Conservation (phyloP, 75 land plant species). For the Ceratopteris richardii region DNA sequence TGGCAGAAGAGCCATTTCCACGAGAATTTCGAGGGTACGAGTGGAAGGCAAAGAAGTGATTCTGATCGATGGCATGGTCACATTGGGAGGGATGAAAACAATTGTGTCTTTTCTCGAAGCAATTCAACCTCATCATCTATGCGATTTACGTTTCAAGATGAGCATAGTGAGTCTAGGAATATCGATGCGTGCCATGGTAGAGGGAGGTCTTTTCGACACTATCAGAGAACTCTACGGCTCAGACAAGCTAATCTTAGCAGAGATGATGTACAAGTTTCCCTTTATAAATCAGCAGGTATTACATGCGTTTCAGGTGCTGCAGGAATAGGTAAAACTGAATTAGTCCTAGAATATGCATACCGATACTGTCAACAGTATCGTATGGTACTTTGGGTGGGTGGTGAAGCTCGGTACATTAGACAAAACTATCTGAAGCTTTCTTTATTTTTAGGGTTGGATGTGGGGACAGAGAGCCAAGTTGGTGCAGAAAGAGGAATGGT, state of each 20-base stretch:
- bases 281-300: conserved; percentile 12
- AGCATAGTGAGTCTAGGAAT: background rate
- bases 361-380: conserved; percentile 64
- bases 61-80: conserved; percentile 8
- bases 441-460: conserved; percentile 54
- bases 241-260: background rate
- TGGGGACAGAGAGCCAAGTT: conserved; percentile 54
- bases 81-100: background rate
- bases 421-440: conserved; percentile 73
- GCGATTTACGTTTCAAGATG: background rate
- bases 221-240: background rate
- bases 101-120: background rate
- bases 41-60: conserved; percentile 12
- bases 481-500: conserved; percentile 45
- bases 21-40: background rate
- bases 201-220: background rate
- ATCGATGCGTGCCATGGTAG: background rate
- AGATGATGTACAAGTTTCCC: background rate
- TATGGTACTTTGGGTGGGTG: conserved; percentile 86
- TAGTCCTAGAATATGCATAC: conserved; percentile 77
- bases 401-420: conserved; percentile 68
- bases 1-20: background rate
- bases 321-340: conserved; percentile 82
- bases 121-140: background rate
- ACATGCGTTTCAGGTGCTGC: conserved; percentile 53